Base-by-base conservation (phyloP, 2,329 filamentous ascomycete species). In the Alternaria panax region DNA sequence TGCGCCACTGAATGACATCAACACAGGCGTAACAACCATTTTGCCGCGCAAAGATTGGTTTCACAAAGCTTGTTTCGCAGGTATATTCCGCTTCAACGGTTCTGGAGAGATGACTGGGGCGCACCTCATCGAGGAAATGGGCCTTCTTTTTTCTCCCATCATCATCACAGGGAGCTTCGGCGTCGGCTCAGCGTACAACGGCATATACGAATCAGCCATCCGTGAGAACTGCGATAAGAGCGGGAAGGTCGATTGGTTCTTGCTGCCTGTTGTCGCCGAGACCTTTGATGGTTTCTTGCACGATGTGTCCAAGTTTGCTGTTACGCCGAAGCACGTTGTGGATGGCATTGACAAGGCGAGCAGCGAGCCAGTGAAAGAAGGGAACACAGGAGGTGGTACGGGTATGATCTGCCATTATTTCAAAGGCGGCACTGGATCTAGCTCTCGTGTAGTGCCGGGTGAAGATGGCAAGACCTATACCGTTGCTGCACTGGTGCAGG, bases 371-470 rank as follows among this genome's bases (percentile, higher is more conserved):
- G 87, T 90, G 1, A 75, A 77, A 2, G 88, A 91, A 74, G 88
- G 88, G 0, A 87, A 86, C 65, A 83, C 83, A 2, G 88, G 88
- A 3, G 88, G 88, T 18, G 88, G 88, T n/a, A 88, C 87, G 0
- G 88, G 87, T 14, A 90, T 90, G 87, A 82, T 87, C 36, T 88
- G 86, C 68, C 86, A 89, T 67, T 83, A 83, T 63, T 89, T 87
- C 79, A 90, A 90, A 71, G 88, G 87, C 34, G 88, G 88, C 0
- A 91, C 88, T 0, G 88, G 88, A 1, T 87, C 84, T 0, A 84
- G 84, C 65, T 87, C 84, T 47, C 82, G 88, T 24, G 64, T 86
- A 7, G 82, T 90, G 1, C 69, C 73, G 5, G 68, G 63, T 7
- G 66, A 58, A 16, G 52, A 64, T 7, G 66, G 60, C 7, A 74